phyloP scores from a whole-genome alignment of 371 early-diverging fungal species.

The Mucor sp. region DNA sequence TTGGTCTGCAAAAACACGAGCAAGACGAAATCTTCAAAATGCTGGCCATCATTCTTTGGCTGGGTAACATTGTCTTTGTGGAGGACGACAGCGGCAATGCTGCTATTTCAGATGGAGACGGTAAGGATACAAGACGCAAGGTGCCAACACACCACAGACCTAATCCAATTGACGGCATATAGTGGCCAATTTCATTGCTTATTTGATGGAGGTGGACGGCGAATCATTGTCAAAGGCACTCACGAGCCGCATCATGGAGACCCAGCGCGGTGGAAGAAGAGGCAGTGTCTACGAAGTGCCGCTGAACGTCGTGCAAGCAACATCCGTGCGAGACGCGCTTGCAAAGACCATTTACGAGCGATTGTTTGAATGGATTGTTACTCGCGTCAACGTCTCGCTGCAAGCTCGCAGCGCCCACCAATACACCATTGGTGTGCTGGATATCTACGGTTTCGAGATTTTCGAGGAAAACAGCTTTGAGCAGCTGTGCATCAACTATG shows the following conservation, averaged over 20 bases:
- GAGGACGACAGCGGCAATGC: constrained; percentile 71
- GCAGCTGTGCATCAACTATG: constrained; percentile 99
- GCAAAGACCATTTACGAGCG: constrained; percentile 84
- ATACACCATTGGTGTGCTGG: constrained; percentile 91
- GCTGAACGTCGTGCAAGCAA: constrained; percentile 80
- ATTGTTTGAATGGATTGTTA: constrained; percentile 91
- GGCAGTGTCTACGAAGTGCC: constrained; percentile 83
- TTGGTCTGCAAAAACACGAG: constrained; percentile 74
- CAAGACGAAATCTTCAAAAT: constrained; percentile 82
- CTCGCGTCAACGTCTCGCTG: constrained; percentile 79
- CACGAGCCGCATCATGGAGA: constrained; percentile 75
- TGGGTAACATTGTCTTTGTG: constrained; percentile 78
- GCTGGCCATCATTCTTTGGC: constrained; percentile 82
- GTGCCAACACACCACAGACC: too few species aligned
- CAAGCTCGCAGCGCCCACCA: constrained; percentile 64
- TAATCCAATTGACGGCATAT: constrained; percentile 17
- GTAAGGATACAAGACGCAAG: constrained; percentile 25
- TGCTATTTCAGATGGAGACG: constrained; percentile 64
- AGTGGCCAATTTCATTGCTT: constrained; percentile 78
- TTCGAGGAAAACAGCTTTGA: constrained; percentile 99
- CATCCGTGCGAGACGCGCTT: constrained; percentile 83
- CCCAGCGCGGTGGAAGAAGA: constrained; percentile 79
- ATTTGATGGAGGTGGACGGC: constrained; percentile 72
- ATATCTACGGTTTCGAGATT: constrained; percentile 97
- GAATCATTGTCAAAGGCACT: constrained; percentile 68